Base-by-base conservation (phyloP, 1,139 yeast genomes). In the Magnusiomyces sp. region DNA sequence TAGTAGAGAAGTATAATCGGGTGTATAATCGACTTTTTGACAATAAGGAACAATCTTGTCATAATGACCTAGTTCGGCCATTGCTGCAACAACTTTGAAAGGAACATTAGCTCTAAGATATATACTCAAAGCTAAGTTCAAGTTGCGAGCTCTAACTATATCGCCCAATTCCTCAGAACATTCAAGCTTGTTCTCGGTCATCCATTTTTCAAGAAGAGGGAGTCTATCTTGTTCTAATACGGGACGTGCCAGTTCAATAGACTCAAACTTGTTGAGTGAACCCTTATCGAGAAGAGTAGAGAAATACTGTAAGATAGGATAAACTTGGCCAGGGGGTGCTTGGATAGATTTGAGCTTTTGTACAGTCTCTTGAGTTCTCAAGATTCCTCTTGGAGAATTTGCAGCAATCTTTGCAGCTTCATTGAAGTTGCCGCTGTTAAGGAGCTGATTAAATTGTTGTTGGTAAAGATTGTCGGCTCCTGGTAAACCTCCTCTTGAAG, bases 391-490 rank as follows among this genome's bases (percentile, higher is more conserved):
- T 53, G 89, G 92, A 16, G 96, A 87, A 39, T 95, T 83, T 20
- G 98, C 98, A 45, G 98, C 98, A 53, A 92, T 88, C 71, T 88
- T 89, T 45, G 97, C 98, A 49, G 98, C 98, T 62, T 83, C 83
- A 53, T 82, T 74, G 64, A 89, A 92, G 65, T 89, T 95, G 58
- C 97, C 97, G 61, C 82, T 80, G 60, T 81, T 79, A 62, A 94
- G 75, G 61, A 83, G 77, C 63, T 80, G 82, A 65, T 89, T 95
- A 71, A 94, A 94, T 69, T 90, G 97, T 69, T 90, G 95, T 53
- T 78, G 73, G 70, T 94, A 90, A 57, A 94, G 76, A 62, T 82
- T 83, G 66, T 92, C 98, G 44, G 97, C 98, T 56, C 98, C 99
- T 46, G 95, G 94, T 66, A 94, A 79, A 1, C 96, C 95, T 63